Evolutionary conservation across 352 stramenopile genomes (phyloP), one percentile per base, ranked within the genome.

Genomic region (Peronospora destructor): DNA sequence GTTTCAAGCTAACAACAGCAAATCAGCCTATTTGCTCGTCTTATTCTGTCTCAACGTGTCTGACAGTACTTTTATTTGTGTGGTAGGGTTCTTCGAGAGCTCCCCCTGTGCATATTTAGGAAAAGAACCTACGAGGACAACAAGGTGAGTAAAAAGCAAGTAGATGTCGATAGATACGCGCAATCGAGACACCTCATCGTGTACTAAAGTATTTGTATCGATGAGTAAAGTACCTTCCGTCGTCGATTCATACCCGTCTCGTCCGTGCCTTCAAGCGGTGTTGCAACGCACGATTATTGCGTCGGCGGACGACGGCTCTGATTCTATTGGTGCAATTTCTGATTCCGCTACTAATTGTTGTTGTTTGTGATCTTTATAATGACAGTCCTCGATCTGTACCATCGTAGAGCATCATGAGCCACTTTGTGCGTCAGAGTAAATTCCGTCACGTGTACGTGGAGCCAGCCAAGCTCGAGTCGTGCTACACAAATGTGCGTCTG

Each of bases 361-460:
- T 47, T 10, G 21, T 17, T 39, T 6, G 12, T 26, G 23, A 3
- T 26, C 23, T 26, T 26, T 4, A 26, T 26, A 6, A 26, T 26
- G 2, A 26, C 4, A 64, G 57, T 55, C 41, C 38, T 39, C 42
- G 29, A 23, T 54, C 25, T 1, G 11, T 40, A 38, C 17, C 19
- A 38, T 19, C 25, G 12, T 33, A 37, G 23, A 39, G 26, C 55
- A 87, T 33, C 47, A 97, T 96, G 90, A 95, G 82, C 58, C 81
- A 96, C 66, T 96, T 97, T 63, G 90, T 99, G 53, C 88, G 95
- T 38, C 85, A 91, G 66, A 98, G 91, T 44, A 98, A 99, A 64
- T 98, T 98, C 76, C 94, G 95, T 66, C 95, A 99, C 84, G 92
- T 99, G 57, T 99, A 96, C 78, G 78, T 97, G 45, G 95, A 98